phyloP scores from a whole-genome alignment of 2,329 filamentous ascomycete species.

The Hansfordia pulvinata region DNA sequence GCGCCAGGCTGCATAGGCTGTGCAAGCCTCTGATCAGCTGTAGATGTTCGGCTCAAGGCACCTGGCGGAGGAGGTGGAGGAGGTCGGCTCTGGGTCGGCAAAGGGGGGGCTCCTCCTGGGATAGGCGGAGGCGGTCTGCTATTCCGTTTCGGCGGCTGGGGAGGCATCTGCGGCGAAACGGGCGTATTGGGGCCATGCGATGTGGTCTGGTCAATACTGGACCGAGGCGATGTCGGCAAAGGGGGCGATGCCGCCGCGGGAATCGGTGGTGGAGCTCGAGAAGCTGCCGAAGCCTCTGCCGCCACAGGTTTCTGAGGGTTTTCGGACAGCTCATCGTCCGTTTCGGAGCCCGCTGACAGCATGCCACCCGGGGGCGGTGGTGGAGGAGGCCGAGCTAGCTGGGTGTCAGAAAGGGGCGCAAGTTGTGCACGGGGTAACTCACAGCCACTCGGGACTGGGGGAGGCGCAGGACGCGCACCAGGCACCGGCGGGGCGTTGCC shows the following conservation, averaged over 20 bases:
- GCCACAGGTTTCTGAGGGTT: conserved; percentile 28
- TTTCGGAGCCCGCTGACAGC: conserved; percentile 66
- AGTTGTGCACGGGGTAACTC: background rate
- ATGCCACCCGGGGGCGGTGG: conserved; percentile 35
- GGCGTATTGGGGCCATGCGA: conserved; percentile 23
- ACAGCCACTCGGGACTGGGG: conserved; percentile 28
- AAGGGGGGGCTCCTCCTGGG: conserved; percentile 36
- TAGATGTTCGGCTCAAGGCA: conserved; percentile 41
- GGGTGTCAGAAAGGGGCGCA: conserved; percentile 10
- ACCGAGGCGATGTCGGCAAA: conserved; percentile 27
- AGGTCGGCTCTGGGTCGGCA: conserved; percentile 41
- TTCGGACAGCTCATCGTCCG: conserved; percentile 72
- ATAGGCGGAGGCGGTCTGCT: conserved; percentile 48
- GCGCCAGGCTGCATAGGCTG: conserved; percentile 26
- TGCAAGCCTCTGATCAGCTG: conserved; percentile 34
- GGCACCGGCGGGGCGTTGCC: too few relatives aligned
- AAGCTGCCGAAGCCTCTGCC: conserved; percentile 21
- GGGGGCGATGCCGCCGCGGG: conserved; percentile 28
- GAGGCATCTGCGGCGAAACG: conserved; percentile 20
- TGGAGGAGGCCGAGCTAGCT: conserved; percentile 48
- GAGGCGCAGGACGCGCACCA: background rate
- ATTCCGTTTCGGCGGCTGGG: conserved; percentile 33
- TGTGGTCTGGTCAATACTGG: conserved; percentile 15
- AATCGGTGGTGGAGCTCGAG: conserved; percentile 29
- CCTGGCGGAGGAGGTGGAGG: conserved; percentile 54